These are phyloP conservation scores for Bipolaris gigantea DNA, from an alignment of 2,329 filamentous ascomycete genomes.

Conservation along the genomic window DNA sequence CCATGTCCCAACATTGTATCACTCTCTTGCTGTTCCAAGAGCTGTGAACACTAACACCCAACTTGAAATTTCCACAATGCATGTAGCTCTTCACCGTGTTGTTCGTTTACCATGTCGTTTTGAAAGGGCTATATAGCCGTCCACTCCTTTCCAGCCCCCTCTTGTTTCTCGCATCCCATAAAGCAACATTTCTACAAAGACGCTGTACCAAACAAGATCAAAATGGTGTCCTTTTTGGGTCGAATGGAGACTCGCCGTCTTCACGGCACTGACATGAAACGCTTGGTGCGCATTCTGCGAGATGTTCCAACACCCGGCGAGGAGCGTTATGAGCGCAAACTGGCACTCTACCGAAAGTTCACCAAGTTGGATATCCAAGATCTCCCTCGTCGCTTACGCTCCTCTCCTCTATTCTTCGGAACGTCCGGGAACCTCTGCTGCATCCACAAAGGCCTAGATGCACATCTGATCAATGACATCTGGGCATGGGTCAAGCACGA, in stretches of 20 bases:
- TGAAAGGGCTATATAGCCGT: neutral
- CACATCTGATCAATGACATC: conserved; percentile 23
- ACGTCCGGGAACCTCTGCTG: conserved; percentile 22
- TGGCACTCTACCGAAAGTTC: conserved; percentile 6
- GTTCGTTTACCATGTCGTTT: conserved; percentile 8
- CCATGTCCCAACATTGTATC: neutral
- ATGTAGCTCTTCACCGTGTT: neutral
- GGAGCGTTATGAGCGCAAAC: neutral
- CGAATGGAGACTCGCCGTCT: conserved; percentile 23
- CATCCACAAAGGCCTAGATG: conserved; percentile 28
- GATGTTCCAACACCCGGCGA: conserved; percentile 6
- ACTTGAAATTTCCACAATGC: neutral
- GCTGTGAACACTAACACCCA: neutral
- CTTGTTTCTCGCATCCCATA: neutral
- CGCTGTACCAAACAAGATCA: neutral
- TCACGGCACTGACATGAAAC: conserved; percentile 29
- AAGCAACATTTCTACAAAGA: neutral
- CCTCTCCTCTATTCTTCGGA: conserved; percentile 15
- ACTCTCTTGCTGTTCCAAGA: neutral
- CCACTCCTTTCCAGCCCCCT: neutral
- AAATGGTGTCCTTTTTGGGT: conserved; percentile 12
- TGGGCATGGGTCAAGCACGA: conserved; percentile 30
- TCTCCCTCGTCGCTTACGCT: conserved; percentile 29
- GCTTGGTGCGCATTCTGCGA: conserved; percentile 25
- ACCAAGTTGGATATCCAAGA: conserved; percentile 20